A percentile compares a stretch with the other conserved stretches of the same genome.
Evolutionary conservation across 495 filamentous ascomycete genomes (phyloP).

Genomic region (Rusavskia elegans): DNA sequence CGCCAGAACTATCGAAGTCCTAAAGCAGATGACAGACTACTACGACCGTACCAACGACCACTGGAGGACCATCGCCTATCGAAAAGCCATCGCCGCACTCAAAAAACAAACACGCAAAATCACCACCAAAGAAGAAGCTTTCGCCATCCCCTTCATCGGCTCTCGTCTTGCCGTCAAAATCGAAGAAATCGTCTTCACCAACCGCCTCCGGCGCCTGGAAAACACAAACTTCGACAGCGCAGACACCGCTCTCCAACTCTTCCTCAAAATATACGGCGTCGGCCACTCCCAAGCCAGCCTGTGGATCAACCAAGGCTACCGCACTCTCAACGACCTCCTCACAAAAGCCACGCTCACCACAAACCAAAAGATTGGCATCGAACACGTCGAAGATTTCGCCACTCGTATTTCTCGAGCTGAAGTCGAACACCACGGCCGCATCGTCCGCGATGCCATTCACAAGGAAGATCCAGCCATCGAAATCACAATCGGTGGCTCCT

Average conservation of each 20-base stretch:
- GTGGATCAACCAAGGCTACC: conserved; percentile 68
- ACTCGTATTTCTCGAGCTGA: conserved; percentile 69
- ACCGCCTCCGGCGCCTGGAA: conserved; percentile 59
- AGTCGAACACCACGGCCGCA: conserved; percentile 50
- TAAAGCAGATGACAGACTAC: conserved; percentile 71
- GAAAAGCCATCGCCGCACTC: conserved; percentile 61
- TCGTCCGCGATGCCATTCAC: conserved; percentile 46
- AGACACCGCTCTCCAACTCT: conserved; percentile 46
- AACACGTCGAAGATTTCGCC: conserved; percentile 69
- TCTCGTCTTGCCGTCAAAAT: conserved; percentile 70
- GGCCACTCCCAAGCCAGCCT: conserved; percentile 52
- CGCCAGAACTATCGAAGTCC: conserved; percentile 53
- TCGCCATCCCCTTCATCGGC: conserved; percentile 55
- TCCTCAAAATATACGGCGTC: conserved; percentile 68
- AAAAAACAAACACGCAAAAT: conserved; percentile 51
- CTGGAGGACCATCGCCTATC: conserved; percentile 71
- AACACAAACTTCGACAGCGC: conserved; percentile 46
- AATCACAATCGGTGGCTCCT: conserved; percentile 68
- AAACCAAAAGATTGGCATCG: conserved; percentile 66
- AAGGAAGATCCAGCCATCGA: conserved; percentile 47
- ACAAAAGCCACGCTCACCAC: conserved; percentile 47
- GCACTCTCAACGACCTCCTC: conserved; percentile 55
- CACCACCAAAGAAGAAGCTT: conserved; percentile 50
- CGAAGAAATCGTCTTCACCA: conserved; percentile 73
- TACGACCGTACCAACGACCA: conserved; percentile 59